These are phyloP conservation scores for Fomitopsis palustris DNA, from an alignment of 1,284 basidiomycete species.

Conservation along the genomic window DNA sequence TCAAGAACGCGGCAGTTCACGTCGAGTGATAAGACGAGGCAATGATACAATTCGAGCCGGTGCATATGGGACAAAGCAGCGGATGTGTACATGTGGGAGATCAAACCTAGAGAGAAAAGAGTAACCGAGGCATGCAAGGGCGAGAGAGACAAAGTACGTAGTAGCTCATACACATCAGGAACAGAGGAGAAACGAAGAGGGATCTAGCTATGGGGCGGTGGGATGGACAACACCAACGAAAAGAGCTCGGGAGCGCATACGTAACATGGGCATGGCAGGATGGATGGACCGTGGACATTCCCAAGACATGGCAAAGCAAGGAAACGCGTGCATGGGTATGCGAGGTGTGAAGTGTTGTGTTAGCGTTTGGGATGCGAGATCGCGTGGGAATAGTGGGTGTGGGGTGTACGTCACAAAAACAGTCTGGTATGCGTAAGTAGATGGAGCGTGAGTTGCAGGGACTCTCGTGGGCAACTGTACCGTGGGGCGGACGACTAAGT, in stretches of 20 bases:
- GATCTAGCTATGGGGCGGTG: neutral
- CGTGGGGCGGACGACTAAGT: neutral
- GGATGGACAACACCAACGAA: conserved; percentile 8
- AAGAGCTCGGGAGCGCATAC: conserved; percentile 6
- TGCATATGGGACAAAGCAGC: conserved; percentile 1
- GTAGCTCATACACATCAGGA: neutral
- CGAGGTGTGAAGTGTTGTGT: neutral
- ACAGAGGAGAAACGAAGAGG: neutral
- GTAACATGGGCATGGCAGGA: conserved; percentile 1
- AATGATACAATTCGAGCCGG: conserved; percentile 2
- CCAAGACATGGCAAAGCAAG: conserved; percentile 7
- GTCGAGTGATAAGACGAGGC: neutral
- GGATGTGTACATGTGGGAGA: conserved; percentile 6
- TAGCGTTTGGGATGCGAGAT: neutral
- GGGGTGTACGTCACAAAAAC: neutral
- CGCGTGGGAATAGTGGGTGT: neutral
- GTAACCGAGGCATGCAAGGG: conserved; percentile 8
- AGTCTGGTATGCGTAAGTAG: conserved; percentile 5
- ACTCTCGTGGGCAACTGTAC: neutral
- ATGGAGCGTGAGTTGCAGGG: conserved; percentile 12
- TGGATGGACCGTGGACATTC: conserved; percentile 5
- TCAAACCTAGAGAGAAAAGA: conserved; percentile 5
- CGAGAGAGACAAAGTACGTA: conserved; percentile 1
- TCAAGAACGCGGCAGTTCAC: too few relatives aligned
- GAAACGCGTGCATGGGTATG: conserved; percentile 4